Base-by-base conservation (phyloP, 2,329 filamentous ascomycete genomes). In the Periglandula ipomoeae region DNA sequence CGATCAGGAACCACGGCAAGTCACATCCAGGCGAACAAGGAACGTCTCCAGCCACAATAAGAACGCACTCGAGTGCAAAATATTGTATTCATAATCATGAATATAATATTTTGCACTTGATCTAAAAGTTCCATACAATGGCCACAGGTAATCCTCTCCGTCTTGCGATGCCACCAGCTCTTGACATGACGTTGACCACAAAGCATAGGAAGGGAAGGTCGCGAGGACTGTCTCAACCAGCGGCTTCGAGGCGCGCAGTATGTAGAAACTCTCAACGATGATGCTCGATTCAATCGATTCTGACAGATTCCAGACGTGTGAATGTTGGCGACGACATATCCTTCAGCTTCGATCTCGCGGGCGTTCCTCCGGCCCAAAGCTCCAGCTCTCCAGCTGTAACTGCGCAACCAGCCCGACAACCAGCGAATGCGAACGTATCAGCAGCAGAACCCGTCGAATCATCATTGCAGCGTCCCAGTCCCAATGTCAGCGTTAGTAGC, bases 221-320 rank as follows among this genome's bases (percentile, higher is more conserved):
- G 80, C 56, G 76, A 79, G 56, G 78, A 81, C 61, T 78, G 79
- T 59, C 73, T 83, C 68, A 78, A 79, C 53, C 74, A 81, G 66
- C 79, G 81, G 60, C 75, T 84, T 61, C 79, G 81, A 53, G 81
- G 81, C 52, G 79, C 80, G 38, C 77, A 79, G 79, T 82, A 70
- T 55, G 75, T 62, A 11, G 24, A 2, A 13, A 26, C 2, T 17
- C n/a, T 38, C 8, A 39, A 39, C 11, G 3, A 4, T 19, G 6
- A 5, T 24, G 2, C 4, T 10, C 2, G 32, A 3, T 19, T 15
- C 1, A n/a, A 41, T 44, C 51, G 40, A 50, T 43, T 30, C 11
- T 52, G 44, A 55, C 55, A 41, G 23, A 39, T 15, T 19, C 5
- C 10, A 79, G 74, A 55, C 72, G 73, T 55, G 73, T 77, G 50